Evolutionary conservation across 2,329 filamentous ascomycete genomes (phyloP).

Genomic region (Cercospora sp.): DNA sequence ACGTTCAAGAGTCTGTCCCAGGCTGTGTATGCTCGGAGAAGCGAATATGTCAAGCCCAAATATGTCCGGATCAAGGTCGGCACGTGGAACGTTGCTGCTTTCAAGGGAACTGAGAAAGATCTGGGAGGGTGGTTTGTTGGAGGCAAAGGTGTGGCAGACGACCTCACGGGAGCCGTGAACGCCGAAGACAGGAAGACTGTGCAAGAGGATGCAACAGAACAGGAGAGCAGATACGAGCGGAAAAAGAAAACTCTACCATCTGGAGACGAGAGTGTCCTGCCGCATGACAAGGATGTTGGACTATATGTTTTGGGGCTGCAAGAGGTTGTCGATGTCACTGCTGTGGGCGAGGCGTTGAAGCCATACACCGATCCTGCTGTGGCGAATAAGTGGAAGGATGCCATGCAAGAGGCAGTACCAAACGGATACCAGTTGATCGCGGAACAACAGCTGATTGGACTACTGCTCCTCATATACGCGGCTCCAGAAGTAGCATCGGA

Average conservation of each 20-base stretch:
- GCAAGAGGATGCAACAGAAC: conserved; percentile 48
- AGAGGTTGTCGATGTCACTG: conserved; percentile 84
- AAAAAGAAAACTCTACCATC: conserved; percentile 48
- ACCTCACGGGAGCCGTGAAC: conserved; percentile 57
- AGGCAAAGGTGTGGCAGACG: conserved; percentile 68
- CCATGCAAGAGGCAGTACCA: conserved; percentile 73
- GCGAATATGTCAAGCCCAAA: conserved; percentile 76
- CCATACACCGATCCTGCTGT: conserved; percentile 72
- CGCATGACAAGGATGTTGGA: conserved; percentile 69
- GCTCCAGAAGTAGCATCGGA: conserved; percentile 72
- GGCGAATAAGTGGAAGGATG: conserved; percentile 76
- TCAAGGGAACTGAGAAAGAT: conserved; percentile 83
- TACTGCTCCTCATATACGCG: conserved; percentile 83
- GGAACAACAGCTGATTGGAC: conserved; percentile 81
- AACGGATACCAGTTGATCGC: conserved; percentile 73
- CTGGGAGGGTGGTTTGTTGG: conserved; percentile 84
- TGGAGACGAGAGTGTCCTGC: conserved; percentile 49
- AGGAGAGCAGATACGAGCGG: conserved; percentile 50
- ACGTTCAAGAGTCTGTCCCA: conserved; percentile 48
- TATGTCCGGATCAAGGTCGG: conserved; percentile 84
- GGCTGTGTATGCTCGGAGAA: conserved; percentile 68
- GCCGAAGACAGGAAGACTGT: conserved; percentile 19
- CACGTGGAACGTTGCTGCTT: conserved; percentile 90
- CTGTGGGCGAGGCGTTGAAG: conserved; percentile 74
- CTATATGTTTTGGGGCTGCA: conserved; percentile 90